A percentile compares a stretch with the other conserved stretches of the same genome.
These are phyloP conservation scores for Erodium moschatum DNA, from an alignment of 441 rosid species.

Conservation along the genomic window DNA sequence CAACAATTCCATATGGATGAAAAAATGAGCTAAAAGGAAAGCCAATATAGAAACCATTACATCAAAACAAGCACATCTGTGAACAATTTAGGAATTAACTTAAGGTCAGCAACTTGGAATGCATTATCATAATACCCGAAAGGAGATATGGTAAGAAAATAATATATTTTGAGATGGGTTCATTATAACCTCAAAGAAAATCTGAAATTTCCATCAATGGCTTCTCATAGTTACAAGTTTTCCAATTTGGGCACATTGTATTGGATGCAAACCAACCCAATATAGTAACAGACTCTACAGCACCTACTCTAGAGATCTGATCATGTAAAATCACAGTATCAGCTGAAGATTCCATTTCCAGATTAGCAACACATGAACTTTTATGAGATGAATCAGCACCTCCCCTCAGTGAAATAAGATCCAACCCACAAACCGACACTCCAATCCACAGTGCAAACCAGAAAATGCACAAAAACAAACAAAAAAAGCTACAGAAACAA, in stretches of 20 bases:
- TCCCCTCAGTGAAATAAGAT: constrained; percentile 4
- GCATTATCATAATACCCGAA: background rate
- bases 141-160: background rate
- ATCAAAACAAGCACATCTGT: background rate
- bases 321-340: background rate
- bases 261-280: background rate
- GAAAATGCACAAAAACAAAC: background rate
- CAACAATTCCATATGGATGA: background rate
- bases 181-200: background rate
- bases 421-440: background rate
- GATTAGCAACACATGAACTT: background rate
- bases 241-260: constrained; percentile 2
- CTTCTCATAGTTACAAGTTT: constrained; percentile 1
- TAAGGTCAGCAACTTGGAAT: background rate
- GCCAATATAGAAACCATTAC: background rate
- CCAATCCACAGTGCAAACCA: background rate
- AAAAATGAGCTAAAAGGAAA: background rate
- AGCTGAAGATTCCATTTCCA: constrained; percentile 3
- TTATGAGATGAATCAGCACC: background rate
- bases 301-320: background rate
- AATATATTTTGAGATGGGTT: background rate
- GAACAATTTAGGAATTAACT: background rate
- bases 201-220: constrained; percentile 1
- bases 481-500: background rate
- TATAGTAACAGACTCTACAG: background rate